Evolutionary conservation across 495 filamentous ascomycete species (phyloP), one percentile per base, ranked within the genome.

Genomic region (Lepraria neglecta): DNA sequence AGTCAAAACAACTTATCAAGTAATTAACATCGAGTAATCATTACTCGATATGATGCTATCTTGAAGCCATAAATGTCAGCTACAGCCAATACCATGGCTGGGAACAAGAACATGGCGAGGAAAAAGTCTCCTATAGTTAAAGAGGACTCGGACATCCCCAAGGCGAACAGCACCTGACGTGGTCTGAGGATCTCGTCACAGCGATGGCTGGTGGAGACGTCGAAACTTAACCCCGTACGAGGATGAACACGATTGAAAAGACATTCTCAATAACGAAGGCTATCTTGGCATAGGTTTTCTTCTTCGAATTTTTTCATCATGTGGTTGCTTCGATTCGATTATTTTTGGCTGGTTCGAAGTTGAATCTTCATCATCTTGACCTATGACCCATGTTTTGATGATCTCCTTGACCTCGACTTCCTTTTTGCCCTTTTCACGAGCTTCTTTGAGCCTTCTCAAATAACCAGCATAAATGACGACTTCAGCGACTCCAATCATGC

Each of bases 381-480:
- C 80, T 67, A 91, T 78, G n/a, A 90, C 78, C 87, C 86, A 89
- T 7, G 80, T 84, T 64, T 84, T 78, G 21, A 87, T 72, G 21
- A 89, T 76, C 58, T 86, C 77, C 71, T 92, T 95, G 59, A 80
- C 73, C 74, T 95, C 91, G 59, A 77, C 82, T 56, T 82, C 70
- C 45, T 74, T 79, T 71, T 77, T 82, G 65, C 89, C 87, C 59
- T 77, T 80, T 46, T 74, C 77, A 65, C 87, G 86, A 1, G 90
- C 89, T 68, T 88, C 78, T 31, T 84, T 81, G 31, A 96, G 74
- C 68, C 91, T 85, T 74, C 85, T 80, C 46, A 95, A 72, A 74
- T 96, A 98, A 7, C 90, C 89, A 12, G 81, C 84, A 72, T 97
- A 97, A 43, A 97, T 83, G 27, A 86, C 85, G 11, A 94, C 86